Base-by-base conservation (phyloP, 2,329 filamentous ascomycete species). In the Cladosporium sp. region DNA sequence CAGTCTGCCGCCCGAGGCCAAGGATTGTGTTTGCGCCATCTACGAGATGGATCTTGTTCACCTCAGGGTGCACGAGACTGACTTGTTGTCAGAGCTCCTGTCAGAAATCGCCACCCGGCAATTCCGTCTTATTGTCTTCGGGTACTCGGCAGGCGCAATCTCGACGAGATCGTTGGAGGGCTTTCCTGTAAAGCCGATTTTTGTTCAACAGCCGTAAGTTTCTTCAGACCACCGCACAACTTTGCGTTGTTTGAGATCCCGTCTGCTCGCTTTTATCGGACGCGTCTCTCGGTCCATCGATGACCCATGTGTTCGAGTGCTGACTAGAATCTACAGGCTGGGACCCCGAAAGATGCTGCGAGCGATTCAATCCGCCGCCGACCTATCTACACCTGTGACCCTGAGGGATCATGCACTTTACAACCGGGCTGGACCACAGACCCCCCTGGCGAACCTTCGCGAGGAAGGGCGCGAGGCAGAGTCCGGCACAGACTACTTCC, bases 311-410 rank as follows among this genome's bases (percentile, higher is more conserved):
- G 2, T 28, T 7, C 22, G 22, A 1, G 2, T 28, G 22, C 22
- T 28, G 22, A 28, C 22, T 5, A 4, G 22, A 28, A 28, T 28
- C 22, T 28, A 4, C 11, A 49, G 46, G 10, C 48, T 63, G 14
- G 60, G 60, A 7, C 61, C 61, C 18, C 52, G 57, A 1, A 61
- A 60, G 19, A 44, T 63, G 22, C 40, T 50, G 3, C 55, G 59
- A 33, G 58, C 53, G 9, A 22, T 61, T 1, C 5, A 19, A 9
- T 38, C 31, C 13, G 44, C 33, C 10, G 14, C 10, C 9, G 34
- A 37, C 22, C 22, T 28, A 7, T 28, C 22, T 28, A 28, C 22
- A 28, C 22, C 22, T 28, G 22, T 28, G 22, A 28, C 22, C 22
- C 22, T 28, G 22, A 28, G 22, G 22, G 22, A 28, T 7, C 22